Evolutionary conservation across 805 yeast species (phyloP), one percentile per base, ranked within the genome.

Genomic region (Hyphopichia homilentoma): DNA sequence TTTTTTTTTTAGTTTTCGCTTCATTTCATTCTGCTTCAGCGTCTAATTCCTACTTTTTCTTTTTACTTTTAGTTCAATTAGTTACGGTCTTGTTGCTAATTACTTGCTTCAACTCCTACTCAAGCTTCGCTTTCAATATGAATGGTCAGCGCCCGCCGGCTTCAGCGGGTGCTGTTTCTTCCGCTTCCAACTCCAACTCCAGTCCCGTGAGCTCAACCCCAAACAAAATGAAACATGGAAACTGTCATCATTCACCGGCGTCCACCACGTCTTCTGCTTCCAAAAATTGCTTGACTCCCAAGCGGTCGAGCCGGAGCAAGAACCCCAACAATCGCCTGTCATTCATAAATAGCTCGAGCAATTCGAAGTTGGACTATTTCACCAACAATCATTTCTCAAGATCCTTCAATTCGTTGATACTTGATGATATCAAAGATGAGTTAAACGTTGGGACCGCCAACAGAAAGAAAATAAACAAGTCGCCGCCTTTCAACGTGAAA

Each of bases 401-500:
- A 21, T 62, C 70, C 16, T 66, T 66, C 54, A 66, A 65, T 45
- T 57, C 65, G 31, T 54, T 66, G 45, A 62, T 66, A 7, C 42
- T 66, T 26, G 68, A 63, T 20, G 71, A 65, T 36, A 38, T 47
- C 27, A 52, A 48, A 5, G 57, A 56, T 19, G 57, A 49, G 5
- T 32, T 44, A 24, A 21, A 16, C 9, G 24, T n/a, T 6, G 7
- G 29, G 14, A 22, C 16, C 15, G 26, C 20, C 16, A 34, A 22
- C 11, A 47, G 44, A 35, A 52, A 51, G 33, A 45, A 39, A 17
- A 46, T 62, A 26, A 65, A 59, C 38, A 65, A 65, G 43, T 59
- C 66, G 13, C 71, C 71, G 7, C 68, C 69, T 1, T 64, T 65
- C 45, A 62, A 62, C 37, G 51, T 61, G 30, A 62, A 63, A 33